Percentiles rank a stretch among this genome's conserved stretches.
phyloP scores from a whole-genome alignment of 2,329 filamentous ascomycete genomes.

The Colletotrichum camelliae region DNA sequence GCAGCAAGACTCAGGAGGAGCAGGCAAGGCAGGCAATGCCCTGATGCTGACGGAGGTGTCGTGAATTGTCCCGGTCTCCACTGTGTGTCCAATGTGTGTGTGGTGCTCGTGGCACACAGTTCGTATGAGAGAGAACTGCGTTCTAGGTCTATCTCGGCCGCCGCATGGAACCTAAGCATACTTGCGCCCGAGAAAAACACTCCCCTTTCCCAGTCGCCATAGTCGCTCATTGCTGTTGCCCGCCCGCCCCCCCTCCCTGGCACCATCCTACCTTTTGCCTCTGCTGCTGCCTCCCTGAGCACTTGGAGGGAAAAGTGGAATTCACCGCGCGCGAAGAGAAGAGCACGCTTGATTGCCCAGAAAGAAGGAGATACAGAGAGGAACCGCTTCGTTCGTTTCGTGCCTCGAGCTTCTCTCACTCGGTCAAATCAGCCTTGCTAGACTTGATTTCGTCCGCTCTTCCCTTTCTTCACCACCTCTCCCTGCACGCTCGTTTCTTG shows the following conservation, averaged over 20 bases:
- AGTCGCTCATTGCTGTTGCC: neutral
- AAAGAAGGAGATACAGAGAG: neutral
- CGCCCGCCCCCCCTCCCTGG: neutral
- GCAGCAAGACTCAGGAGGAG: neutral
- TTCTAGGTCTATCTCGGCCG: neutral
- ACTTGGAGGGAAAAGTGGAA: neutral
- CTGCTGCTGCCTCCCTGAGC: neutral
- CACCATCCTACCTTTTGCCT: neutral
- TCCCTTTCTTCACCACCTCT: conserved; percentile 1
- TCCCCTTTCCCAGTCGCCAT: conserved; percentile 19
- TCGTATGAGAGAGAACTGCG: conserved; percentile 19
- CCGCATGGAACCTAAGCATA: neutral
- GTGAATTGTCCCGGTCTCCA: neutral
- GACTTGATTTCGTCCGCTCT: neutral
- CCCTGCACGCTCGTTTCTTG: conserved; percentile 16
- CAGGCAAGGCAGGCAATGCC: neutral
- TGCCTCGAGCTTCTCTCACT: conserved; percentile 2
- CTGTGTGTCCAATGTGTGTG: neutral
- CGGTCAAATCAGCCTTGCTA: neutral
- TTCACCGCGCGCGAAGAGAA: neutral
- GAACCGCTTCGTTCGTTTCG: conserved; percentile 7
- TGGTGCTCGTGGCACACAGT: conserved; percentile 14
- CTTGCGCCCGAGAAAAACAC: conserved; percentile 22
- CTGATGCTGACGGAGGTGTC: neutral
- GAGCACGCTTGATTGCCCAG: neutral